Evolutionary conservation across 768 basidiomycete genomes (phyloP).

Genomic region (Agaricus sinodeliciosus): DNA sequence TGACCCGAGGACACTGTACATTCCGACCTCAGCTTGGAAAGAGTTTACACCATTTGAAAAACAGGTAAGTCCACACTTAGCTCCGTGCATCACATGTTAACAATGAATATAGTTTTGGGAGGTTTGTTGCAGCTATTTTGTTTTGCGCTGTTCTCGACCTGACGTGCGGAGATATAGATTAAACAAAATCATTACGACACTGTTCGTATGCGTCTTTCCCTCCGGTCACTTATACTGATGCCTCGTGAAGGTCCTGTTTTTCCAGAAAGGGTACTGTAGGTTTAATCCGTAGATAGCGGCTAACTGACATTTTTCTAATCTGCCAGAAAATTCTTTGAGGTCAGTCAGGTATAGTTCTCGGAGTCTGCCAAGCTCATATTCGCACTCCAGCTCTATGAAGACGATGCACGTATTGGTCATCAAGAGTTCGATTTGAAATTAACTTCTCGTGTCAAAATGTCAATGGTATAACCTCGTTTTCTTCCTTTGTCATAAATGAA

Average conservation of each 20-base stretch:
- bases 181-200: slow-evolving; percentile 98
- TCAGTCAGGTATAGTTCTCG: slow-evolving; percentile 18
- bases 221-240: slow-evolving; percentile 12
- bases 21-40: slow-evolving; percentile 73
- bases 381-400: slow-evolving; percentile 71
- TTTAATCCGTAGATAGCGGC: slow-evolving; percentile 2
- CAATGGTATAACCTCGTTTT: slow-evolving; percentile 61
- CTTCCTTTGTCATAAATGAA: neutral
- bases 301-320: neutral
- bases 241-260: slow-evolving; percentile 70
- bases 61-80: slow-evolving; percentile 40
- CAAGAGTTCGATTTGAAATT: slow-evolving; percentile 93
- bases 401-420: slow-evolving; percentile 91
- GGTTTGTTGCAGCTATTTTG: slow-evolving; percentile 29
- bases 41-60: slow-evolving; percentile 94
- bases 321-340: slow-evolving; percentile 74
- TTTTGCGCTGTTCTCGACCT: neutral
- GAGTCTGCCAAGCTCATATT: slow-evolving; percentile 1
- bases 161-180: slow-evolving; percentile 43
- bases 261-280: slow-evolving; percentile 82
- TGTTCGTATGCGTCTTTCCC: slow-evolving; percentile 28
- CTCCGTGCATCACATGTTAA: neutral
- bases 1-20: slow-evolving; percentile 81
- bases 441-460: slow-evolving; percentile 94
- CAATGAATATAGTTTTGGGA: slow-evolving; percentile 57